These are phyloP conservation scores for Cladosporium sp. DNA, from an alignment of 2,329 filamentous ascomycete species.

Conservation along the genomic window DNA sequence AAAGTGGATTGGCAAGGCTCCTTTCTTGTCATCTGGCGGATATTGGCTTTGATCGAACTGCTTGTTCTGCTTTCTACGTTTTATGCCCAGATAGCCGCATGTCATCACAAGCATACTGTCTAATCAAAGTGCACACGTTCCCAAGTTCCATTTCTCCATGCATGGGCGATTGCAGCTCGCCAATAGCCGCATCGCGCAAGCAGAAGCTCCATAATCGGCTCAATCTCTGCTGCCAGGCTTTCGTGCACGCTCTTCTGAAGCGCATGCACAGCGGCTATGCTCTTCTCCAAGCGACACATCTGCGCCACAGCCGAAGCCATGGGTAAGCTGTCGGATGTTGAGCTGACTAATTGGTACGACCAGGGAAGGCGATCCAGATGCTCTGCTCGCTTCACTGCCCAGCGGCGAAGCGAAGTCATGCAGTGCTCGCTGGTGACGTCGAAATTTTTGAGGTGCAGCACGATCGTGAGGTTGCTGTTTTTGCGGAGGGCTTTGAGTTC, in stretches of 20 bases:
- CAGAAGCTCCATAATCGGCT: neutral
- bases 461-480: slow-evolving; percentile 29
- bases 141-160: neutral
- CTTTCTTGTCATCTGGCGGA: neutral
- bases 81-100: neutral
- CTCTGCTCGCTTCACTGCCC: slow-evolving; percentile 28
- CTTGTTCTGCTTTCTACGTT: neutral
- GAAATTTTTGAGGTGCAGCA: slow-evolving; percentile 20
- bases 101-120: neutral
- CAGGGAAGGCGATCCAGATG: slow-evolving; percentile 32
- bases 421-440: neutral
- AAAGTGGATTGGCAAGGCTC: neutral
- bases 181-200: neutral
- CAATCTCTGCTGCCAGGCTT: slow-evolving; percentile 5
- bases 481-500: slow-evolving; percentile 35
- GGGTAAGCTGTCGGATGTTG: neutral
- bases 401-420: slow-evolving; percentile 27
- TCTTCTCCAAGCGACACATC: neutral
- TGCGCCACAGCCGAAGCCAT: no score
- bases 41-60: neutral
- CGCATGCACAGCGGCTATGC: neutral
- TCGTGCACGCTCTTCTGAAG: slow-evolving; percentile 8
- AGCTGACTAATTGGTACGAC: slow-evolving; percentile 25
- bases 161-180: neutral
- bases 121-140: neutral